Conservation (phyloP, 2,329 filamentous ascomycete species). For the Pestalotiopsis fici region DNA sequence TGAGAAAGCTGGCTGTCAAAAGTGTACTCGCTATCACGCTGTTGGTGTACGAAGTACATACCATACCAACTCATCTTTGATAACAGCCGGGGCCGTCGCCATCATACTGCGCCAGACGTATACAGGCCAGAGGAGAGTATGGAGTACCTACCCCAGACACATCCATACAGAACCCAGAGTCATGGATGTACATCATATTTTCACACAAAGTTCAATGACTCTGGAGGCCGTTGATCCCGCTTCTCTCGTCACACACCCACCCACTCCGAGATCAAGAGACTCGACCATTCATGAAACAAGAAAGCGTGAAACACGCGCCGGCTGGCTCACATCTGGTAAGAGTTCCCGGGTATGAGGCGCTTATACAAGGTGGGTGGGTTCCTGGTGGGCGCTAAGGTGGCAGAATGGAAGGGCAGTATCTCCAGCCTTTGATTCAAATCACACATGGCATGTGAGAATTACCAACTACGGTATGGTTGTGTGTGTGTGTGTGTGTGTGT, state of each 20-base stretch:
- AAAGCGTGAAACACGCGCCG: constrained; percentile 30
- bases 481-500: no score
- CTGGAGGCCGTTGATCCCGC: no score
- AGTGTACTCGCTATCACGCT: no score
- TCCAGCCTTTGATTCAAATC: not conserved
- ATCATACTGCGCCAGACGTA: no score
- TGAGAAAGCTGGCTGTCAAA: no score
- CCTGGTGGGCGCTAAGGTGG: not conserved
- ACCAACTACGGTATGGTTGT: not conserved
- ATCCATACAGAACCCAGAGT: not conserved
- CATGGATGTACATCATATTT: no score
- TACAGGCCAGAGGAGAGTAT: no score
- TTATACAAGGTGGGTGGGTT: not conserved
- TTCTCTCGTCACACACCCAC: no score
- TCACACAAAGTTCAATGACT: no score
- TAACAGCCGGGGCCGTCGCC: no score
- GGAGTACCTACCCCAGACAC: not conserved
- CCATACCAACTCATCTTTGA: no score
- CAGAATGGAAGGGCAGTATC: not conserved
- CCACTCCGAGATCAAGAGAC: not conserved
- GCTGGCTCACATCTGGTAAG: not conserved
- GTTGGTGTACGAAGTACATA: no score
- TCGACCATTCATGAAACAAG: constrained; percentile 29
- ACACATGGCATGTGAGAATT: not conserved
- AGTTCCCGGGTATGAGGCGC: not conserved